Percentiles rank a stretch among this genome's conserved stretches.
phyloP scores from a whole-genome alignment of 31 red algal genomes.

The Asparagopsis taxiformis region DNA sequence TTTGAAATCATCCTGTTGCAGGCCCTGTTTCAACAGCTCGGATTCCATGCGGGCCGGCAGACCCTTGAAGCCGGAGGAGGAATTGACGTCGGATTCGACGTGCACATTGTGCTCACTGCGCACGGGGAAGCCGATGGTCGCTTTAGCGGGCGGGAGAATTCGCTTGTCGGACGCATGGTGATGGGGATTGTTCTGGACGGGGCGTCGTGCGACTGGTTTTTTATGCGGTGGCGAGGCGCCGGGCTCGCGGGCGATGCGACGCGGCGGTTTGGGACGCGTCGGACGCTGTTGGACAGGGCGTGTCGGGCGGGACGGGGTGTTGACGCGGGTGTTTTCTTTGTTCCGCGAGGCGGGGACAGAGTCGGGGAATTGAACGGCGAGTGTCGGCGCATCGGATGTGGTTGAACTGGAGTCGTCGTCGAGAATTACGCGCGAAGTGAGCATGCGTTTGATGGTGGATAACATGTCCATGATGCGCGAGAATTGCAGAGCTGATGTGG shows the following conservation, averaged over 20 bases:
- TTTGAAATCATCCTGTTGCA: slow-evolving; percentile 11
- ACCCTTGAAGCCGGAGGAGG: slow-evolving; percentile 48
- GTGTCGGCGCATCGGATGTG: no score
- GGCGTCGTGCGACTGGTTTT: neutral
- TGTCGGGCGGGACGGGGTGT: neutral
- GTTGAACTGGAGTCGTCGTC: no score
- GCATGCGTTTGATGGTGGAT: slow-evolving; percentile 41
- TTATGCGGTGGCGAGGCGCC: no score
- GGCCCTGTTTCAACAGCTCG: slow-evolving; percentile 37
- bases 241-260: slow-evolving; percentile 1
- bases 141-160: neutral
- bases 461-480: slow-evolving; percentile 34
- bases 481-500: neutral
- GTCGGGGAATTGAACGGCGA: no score
- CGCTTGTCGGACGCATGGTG: neutral
- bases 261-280: slow-evolving; percentile 10
- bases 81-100: slow-evolving; percentile 41
- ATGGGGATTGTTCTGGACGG: slow-evolving; percentile 29
- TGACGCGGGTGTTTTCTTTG: slow-evolving; percentile 26
- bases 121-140: slow-evolving; percentile 60
- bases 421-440: slow-evolving; percentile 37
- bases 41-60: slow-evolving; percentile 41
- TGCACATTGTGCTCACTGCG: slow-evolving; percentile 43
- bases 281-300: neutral
- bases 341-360: no score